Base-by-base conservation (phyloP, 306 rosid genomes). In the Cucurbita ficifolia region DNA sequence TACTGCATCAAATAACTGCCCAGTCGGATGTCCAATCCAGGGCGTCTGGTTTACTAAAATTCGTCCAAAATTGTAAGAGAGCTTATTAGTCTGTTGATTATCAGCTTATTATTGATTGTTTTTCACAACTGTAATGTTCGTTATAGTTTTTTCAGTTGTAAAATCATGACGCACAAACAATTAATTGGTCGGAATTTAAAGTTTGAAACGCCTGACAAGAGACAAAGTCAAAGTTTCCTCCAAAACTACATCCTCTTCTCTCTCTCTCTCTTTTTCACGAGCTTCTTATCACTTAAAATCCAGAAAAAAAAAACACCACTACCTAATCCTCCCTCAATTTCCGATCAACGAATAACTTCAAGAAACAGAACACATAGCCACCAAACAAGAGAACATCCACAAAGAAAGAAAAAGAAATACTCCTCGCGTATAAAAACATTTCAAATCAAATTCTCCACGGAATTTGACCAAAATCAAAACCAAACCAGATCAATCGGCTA, bases 401-500 rank as follows among this genome's bases (percentile, higher is more conserved):
- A 0, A 40, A 39, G n/a, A 42, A 64, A 16, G n/a, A 29, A 29
- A 16, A 36, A 64, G n/a, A 62, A 7, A 19, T 10, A 40, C 36
- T 18, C 24, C 17, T 1, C 33, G 2, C 7, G 50, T 8, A 21
- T 19, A 64, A 42, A 46, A 62, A 5, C 49, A 40, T 65, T 46
- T 45, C 54, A 65, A 67, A 43, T 38, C 72, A 48, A 56, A 68
- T 24, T 68, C 18, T 24, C 42, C 21, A 24, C 22, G 14, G 2
- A 69, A 69, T 14, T 49, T 24, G 21, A 49, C 74, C 22, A 16
- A 70, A 69, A 69, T 14, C 8, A 13, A 13, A 69, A 69, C 22
- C 21, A 69, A 48, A 69, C 57, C 57, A 69, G 73, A 69, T 69
- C 57, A 69, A 69, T 48, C 73, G 42, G 24, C 73, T 69, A 2